These are phyloP conservation scores for Neonectria faginata DNA, from an alignment of 2,329 filamentous ascomycete genomes.

Conservation along the genomic window DNA sequence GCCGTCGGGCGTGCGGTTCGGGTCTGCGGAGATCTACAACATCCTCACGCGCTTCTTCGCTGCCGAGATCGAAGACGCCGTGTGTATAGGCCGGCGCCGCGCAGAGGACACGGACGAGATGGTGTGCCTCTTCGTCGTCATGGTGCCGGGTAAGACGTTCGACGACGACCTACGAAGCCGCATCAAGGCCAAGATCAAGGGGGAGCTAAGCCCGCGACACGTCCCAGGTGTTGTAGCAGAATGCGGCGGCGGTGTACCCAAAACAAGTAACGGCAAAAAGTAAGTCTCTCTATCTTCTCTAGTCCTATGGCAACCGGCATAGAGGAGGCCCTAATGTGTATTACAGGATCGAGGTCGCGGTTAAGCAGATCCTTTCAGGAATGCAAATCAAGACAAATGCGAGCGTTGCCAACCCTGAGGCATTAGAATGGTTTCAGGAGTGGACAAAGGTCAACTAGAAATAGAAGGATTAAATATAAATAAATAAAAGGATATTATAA, in stretches of 20 bases:
- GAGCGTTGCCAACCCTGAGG: conserved; percentile 91
- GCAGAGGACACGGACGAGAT: conserved; percentile 82
- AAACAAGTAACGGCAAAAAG: conserved; percentile 97
- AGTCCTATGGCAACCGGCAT: neutral
- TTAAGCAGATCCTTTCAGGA: conserved; percentile 95
- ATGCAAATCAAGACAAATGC: conserved; percentile 88
- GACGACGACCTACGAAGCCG: conserved; percentile 67
- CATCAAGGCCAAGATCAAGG: conserved; percentile 77
- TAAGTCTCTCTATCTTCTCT: conserved; percentile 56
- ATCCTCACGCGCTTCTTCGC: conserved; percentile 87
- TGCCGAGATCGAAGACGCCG: conserved; percentile 81
- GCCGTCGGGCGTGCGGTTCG: conserved; percentile 90
- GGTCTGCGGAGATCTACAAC: conserved; percentile 96
- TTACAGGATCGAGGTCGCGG: conserved; percentile 85
- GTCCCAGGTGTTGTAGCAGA: conserved; percentile 86
- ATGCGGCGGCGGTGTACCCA: conserved; percentile 83
- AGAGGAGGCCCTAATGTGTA: conserved; percentile 28
- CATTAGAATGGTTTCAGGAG: conserved; percentile 85
- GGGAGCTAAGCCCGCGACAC: conserved; percentile 87
- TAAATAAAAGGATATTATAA: neutral
- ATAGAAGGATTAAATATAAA: conserved; percentile 7
- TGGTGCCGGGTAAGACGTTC: conserved; percentile 70
- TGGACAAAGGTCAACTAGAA: conserved; percentile 72
- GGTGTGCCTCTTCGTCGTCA: conserved; percentile 89
- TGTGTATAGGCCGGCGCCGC: conserved; percentile 85